phyloP scores from a whole-genome alignment of 208 protist species.

The Trypanosoma cruzi region DNA sequence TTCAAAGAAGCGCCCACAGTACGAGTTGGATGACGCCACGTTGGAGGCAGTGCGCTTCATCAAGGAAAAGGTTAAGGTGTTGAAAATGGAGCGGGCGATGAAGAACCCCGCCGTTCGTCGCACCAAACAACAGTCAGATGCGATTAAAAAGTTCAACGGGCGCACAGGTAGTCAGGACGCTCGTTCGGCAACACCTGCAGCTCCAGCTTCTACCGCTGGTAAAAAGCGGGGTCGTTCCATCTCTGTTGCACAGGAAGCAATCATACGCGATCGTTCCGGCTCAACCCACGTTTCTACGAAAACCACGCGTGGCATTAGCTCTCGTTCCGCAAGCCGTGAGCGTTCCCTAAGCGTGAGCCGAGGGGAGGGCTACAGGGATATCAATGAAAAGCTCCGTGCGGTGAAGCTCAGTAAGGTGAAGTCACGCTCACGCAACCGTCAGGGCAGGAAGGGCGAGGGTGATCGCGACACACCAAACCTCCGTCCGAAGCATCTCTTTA shows the following conservation, averaged over 20 bases:
- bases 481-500: constrained; percentile 98
- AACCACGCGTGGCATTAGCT: constrained; percentile 79
- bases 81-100: constrained; percentile 91
- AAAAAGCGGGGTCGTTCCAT: constrained; percentile 77
- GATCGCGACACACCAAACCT: constrained; percentile 94
- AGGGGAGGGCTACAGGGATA: constrained; percentile 85
- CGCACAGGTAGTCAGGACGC: constrained; percentile 80
- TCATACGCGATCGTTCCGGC: constrained; percentile 76
- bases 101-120: constrained; percentile 90
- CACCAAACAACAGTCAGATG: constrained; percentile 69
- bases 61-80: constrained; percentile 87
- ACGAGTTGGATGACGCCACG: constrained; percentile 76
- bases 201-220: constrained; percentile 25
- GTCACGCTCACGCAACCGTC: constrained; percentile 54
- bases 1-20: constrained; percentile 55
- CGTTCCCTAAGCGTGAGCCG: constrained; percentile 79
- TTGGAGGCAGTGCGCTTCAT: constrained; percentile 87
- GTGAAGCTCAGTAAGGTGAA: constrained; percentile 91
- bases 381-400: constrained; percentile 90
- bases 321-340: constrained; percentile 62
- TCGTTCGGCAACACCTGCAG: too few species aligned
- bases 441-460: constrained; percentile 93
- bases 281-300: constrained; percentile 85
- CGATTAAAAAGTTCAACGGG: constrained; percentile 88
- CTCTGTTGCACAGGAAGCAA: constrained; percentile 82